These are phyloP conservation scores for Jackrogersella multiformis DNA, from an alignment of 495 filamentous ascomycete species.

Conservation along the genomic window DNA sequence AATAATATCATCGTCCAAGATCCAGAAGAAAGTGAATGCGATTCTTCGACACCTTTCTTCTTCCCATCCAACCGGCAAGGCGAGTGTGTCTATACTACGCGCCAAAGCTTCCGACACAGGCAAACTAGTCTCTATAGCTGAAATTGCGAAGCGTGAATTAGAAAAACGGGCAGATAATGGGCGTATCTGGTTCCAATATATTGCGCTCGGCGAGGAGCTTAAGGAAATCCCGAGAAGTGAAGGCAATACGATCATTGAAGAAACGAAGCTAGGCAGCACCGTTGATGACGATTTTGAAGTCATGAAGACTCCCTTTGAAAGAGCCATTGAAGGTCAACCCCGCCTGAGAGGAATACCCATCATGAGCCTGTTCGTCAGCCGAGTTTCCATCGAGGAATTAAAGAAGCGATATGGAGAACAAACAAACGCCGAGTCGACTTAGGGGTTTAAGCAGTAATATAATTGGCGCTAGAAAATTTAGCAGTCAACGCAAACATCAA, in stretches of 20 bases:
- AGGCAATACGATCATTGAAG: slow-evolving; percentile 49
- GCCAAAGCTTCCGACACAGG: slow-evolving; percentile 61
- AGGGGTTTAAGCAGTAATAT: not conserved
- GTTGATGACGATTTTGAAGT: slow-evolving; percentile 65
- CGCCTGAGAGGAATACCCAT: slow-evolving; percentile 49
- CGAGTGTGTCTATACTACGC: slow-evolving; percentile 51
- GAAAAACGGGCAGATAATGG: slow-evolving; percentile 45
- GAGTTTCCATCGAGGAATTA: slow-evolving; percentile 62
- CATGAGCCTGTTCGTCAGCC: slow-evolving; percentile 69
- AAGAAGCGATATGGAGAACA: slow-evolving; percentile 46
- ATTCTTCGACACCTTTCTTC: slow-evolving; percentile 52
- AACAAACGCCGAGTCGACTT: slow-evolving; percentile 25
- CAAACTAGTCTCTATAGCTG: slow-evolving; percentile 71
- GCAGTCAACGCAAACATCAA: not conserved
- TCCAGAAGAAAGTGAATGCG: slow-evolving; percentile 61
- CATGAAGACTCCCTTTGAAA: slow-evolving; percentile 60
- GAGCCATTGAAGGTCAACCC: slow-evolving; percentile 48
- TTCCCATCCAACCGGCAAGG: slow-evolving; percentile 42
- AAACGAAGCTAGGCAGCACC: slow-evolving; percentile 46
- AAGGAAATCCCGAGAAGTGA: slow-evolving; percentile 32
- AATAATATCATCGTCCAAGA: slow-evolving; percentile 65
- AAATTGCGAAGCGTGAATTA: slow-evolving; percentile 70
- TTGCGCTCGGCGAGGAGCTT: slow-evolving; percentile 48
- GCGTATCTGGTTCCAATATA: slow-evolving; percentile 69
- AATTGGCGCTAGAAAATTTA: not conserved